A percentile compares a stretch with the other conserved stretches of the same genome.
These are phyloP conservation scores for Pneumocystis wakefieldiae DNA, from an alignment of 1,139 yeast species.

Conservation along the genomic window DNA sequence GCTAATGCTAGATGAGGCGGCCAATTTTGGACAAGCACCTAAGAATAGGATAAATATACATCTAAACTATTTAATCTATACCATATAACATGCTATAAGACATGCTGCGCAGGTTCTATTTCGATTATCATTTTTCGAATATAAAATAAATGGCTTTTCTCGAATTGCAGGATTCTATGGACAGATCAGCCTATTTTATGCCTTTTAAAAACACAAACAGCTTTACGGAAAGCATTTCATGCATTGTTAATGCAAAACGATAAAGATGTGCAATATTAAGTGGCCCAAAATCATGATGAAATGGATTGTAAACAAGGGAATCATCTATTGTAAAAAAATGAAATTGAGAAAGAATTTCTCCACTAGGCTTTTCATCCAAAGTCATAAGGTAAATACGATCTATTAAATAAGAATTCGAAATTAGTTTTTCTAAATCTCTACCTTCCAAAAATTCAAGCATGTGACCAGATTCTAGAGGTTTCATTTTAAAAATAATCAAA, in stretches of 20 bases:
- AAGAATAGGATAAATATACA: background rate
- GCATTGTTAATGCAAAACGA: conserved; percentile 86
- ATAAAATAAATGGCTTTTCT: conserved; percentile 80
- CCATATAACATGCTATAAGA: conserved; percentile 84
- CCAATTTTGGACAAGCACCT: conserved; percentile 78
- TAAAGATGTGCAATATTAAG: conserved; percentile 83
- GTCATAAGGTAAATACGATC: conserved; percentile 87
- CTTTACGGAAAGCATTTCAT: conserved; percentile 45
- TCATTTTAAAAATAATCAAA: background rate
- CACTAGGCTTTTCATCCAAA: conserved; percentile 63
- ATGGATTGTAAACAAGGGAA: conserved; percentile 76
- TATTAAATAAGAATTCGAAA: conserved; percentile 14
- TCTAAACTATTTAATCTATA: background rate
- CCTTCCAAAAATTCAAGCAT: conserved; percentile 14
- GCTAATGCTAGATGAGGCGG: conserved; percentile 95
- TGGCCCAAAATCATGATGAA: conserved; percentile 94
- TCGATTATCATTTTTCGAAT: conserved; percentile 66
- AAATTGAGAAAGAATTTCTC: conserved; percentile 51
- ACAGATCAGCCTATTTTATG: background rate
- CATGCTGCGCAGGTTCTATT: conserved; percentile 91
- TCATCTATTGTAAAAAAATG: conserved; percentile 69
- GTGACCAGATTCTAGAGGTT: background rate
- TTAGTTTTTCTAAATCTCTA: background rate
- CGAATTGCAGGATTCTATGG: conserved; percentile 47
- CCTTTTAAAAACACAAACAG: background rate